Base-by-base conservation (phyloP, 768 basidiomycete genomes). In the Hygrophorus pudorinus region DNA sequence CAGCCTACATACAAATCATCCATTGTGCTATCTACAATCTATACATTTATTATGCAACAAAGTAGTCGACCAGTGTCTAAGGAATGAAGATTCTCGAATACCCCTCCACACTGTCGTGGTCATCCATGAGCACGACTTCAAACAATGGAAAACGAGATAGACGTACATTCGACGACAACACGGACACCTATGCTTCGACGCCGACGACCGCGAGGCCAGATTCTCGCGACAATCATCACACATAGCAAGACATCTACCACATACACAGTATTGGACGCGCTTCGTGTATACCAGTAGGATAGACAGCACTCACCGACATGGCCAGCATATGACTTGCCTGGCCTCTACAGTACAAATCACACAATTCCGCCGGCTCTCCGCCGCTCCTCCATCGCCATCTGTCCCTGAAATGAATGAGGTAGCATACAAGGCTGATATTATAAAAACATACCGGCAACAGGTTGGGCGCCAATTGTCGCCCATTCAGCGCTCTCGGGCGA, bases 251-350 rank as follows among this genome's bases (percentile, higher is more conserved):
- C 81, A 73, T 35, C 71, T 73, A 7, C 24, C 24, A 44, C 14
- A 46, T 11, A 20, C 38, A 2, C 33, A 16, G 14, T 12, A 16
- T 21, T 48, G 12, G 14, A 29, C 24, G n/a, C 24, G 7, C 24
- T 24, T 24, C 13, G 13, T 43, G 4, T 47, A 27, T 21, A 7
- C 33, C 13, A 47, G 13, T 9, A 48, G 11, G 20, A n/a, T 13
- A 62, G 59, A 59, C 9, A 2, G 21, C 46, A 48, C 69, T 17
- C 48, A 84, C 81, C 85, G 74, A 58, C 85, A 87, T n/a, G 85
- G 85, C 85, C 85, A 88, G 53, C 83, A 87, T 41, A 88, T 83
- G 46, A 88, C 72, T 54, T 82, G 76, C 39, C 85, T 64, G 20
- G 70, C 63, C 45, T 80, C 79, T n/a, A 65, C 64, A 20, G 78